These are phyloP conservation scores for Mycocalia duriaeana DNA, from an alignment of 1,284 basidiomycete genomes.

Conservation along the genomic window DNA sequence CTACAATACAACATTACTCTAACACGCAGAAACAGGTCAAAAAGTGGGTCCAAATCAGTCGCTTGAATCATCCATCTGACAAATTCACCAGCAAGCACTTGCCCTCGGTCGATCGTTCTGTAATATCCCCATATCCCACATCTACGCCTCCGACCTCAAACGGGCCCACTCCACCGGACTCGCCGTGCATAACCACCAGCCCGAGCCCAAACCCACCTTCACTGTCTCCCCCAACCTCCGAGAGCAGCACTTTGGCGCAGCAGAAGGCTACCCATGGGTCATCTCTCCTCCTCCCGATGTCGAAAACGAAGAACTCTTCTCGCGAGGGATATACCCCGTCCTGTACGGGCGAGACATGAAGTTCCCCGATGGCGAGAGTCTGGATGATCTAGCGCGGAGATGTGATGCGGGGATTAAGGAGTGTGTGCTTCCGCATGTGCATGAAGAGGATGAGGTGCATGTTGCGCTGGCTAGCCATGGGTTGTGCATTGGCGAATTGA, in stretches of 20 bases:
- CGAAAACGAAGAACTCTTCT: constrained; percentile 39
- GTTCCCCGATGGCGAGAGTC: constrained; percentile 67
- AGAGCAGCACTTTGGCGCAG: constrained; percentile 65
- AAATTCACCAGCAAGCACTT: constrained; percentile 59
- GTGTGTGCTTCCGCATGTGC: constrained; percentile 56
- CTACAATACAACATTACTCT: neutral
- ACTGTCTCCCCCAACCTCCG: constrained; percentile 45
- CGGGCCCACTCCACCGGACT: constrained; percentile 67
- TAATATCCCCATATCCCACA: constrained; percentile 49
- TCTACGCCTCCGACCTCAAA: constrained; percentile 73
- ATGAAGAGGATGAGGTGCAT: constrained; percentile 34
- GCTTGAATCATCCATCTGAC: neutral
- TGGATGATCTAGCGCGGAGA: constrained; percentile 57
- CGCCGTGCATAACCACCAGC: constrained; percentile 49
- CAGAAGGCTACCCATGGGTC: constrained; percentile 58
- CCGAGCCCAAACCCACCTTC: constrained; percentile 46
- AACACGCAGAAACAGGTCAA: constrained; percentile 18
- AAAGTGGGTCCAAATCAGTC: constrained; percentile 24
- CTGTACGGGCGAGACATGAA: constrained; percentile 43
- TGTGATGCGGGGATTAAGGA: constrained; percentile 51
- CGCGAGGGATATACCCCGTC: constrained; percentile 45
- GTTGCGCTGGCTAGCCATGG: constrained; percentile 73
- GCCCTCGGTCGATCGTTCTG: constrained; percentile 62
- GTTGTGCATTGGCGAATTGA: constrained; percentile 61
- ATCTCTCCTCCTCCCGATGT: constrained; percentile 24